Conservation (phyloP, 768 basidiomycete genomes). For the Gymnopilus junonius region DNA sequence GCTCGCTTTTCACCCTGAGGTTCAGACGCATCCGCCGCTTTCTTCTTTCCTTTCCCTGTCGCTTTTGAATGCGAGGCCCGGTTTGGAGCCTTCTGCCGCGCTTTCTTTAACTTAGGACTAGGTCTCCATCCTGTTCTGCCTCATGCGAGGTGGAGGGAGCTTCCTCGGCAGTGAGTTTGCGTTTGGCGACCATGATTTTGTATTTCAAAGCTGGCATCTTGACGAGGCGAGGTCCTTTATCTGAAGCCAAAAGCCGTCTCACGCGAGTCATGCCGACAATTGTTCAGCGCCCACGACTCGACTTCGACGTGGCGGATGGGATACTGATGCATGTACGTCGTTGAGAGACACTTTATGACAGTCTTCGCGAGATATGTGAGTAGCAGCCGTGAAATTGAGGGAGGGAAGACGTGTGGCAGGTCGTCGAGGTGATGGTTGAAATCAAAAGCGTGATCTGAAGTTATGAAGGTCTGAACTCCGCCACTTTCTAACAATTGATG, state of each 20-base stretch:
- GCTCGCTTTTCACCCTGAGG: background rate
- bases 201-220: background rate
- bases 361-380: background rate
- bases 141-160: background rate
- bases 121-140: background rate
- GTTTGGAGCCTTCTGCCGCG: background rate
- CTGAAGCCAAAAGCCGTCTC: background rate
- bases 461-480: too few species aligned
- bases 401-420: too few species aligned
- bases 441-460: too few species aligned
- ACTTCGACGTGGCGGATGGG: background rate
- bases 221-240: background rate
- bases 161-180: background rate
- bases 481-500: too few species aligned
- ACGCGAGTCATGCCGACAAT: background rate
- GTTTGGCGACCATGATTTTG: background rate
- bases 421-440: too few species aligned
- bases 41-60: background rate
- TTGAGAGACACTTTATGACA: background rate
- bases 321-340: background rate
- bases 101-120: background rate
- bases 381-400: background rate
- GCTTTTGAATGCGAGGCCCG: background rate
- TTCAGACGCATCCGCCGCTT: constrained; percentile 31
- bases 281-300: background rate